Evolutionary conservation across 1,139 yeast genomes (phyloP).

Genomic region (Meyerozyma guilliermondii): DNA sequence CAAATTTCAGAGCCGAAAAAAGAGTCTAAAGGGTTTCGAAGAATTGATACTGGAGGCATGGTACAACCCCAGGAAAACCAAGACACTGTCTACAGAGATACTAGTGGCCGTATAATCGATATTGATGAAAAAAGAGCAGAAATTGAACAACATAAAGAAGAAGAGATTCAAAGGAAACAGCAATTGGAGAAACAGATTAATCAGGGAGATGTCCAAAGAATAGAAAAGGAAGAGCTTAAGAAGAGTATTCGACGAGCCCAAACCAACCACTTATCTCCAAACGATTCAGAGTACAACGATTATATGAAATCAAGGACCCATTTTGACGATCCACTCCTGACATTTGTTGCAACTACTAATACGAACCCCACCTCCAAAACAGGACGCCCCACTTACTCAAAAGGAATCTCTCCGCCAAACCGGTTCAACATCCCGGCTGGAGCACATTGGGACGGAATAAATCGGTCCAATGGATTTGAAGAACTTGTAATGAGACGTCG

Average conservation of each 20-base stretch:
- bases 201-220: conserved; percentile 41
- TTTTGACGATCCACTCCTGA: conserved; percentile 67
- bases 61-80: conserved; percentile 9
- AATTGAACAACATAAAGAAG: conserved; percentile 20
- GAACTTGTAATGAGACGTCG: conserved; percentile 53
- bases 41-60: conserved; percentile 30
- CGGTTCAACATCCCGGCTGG: conserved; percentile 80
- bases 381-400: conserved; percentile 29
- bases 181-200: conserved; percentile 23
- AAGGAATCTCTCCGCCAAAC: conserved; percentile 56
- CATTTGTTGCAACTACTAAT: conserved; percentile 21
- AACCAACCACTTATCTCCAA: conserved; percentile 23
- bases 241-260: conserved; percentile 23
- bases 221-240: conserved; percentile 16
- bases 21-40: conserved; percentile 28
- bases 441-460: conserved; percentile 88
- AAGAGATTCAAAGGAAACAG: conserved; percentile 17
- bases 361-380: conserved; percentile 7
- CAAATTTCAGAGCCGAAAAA: conserved; percentile 13
- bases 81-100: conserved; percentile 58
- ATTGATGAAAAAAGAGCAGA: conserved; percentile 26
- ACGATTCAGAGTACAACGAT: conserved; percentile 35
- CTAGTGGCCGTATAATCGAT: conserved; percentile 48
- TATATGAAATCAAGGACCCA: conserved; percentile 26
- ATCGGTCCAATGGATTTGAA: conserved; percentile 90